A percentile compares a stretch with the other conserved stretches of the same genome.
phyloP scores from a whole-genome alignment of 192 early-diverging fungal species.

The Backusella tuberculispora region DNA sequence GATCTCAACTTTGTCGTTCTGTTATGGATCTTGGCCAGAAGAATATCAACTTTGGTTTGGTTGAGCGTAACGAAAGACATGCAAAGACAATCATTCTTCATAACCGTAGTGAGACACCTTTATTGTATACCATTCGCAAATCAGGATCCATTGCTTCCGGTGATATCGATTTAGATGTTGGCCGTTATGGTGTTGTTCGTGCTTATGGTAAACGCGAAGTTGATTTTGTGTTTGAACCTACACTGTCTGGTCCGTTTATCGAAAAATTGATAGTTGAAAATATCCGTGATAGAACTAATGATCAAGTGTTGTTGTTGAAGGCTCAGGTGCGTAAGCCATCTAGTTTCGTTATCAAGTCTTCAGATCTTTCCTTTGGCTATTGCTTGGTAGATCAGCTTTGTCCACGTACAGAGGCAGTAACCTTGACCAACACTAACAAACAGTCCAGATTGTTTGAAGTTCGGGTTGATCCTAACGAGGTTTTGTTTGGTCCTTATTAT shows the following conservation, averaged over 20 bases:
- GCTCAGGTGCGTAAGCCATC: conserved; percentile 88
- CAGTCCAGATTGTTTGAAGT: conserved; percentile 81
- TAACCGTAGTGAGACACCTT: conserved; percentile 87
- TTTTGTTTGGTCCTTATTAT: conserved; percentile 58
- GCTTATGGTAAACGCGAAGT: conserved; percentile 91
- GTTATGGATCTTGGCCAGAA: conserved; percentile 94
- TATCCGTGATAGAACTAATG: conserved; percentile 81
- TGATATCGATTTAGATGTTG: conserved; percentile 80
- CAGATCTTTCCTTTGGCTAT: conserved; percentile 75
- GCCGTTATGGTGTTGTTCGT: conserved; percentile 86
- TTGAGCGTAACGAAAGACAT: conserved; percentile 84
- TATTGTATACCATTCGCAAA: conserved; percentile 92
- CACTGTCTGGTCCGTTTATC: conserved; percentile 83
- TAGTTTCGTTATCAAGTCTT: conserved; percentile 81
- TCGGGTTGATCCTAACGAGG: conserved; percentile 70
- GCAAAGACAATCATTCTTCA: conserved; percentile 89
- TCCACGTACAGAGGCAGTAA: conserved; percentile 59
- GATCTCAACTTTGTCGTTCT: conserved; percentile 80
- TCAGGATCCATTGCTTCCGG: conserved; percentile 94
- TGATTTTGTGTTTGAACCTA: conserved; percentile 91
- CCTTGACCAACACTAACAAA: conserved; percentile 83
- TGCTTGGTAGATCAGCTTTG: conserved; percentile 63
- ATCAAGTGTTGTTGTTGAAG: conserved; percentile 83
- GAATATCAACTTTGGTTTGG: conserved; percentile 94
- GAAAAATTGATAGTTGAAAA: conserved; percentile 90